These are phyloP conservation scores for Hibiscus trionum DNA, from an alignment of 345 rosid species.

Conservation along the genomic window DNA sequence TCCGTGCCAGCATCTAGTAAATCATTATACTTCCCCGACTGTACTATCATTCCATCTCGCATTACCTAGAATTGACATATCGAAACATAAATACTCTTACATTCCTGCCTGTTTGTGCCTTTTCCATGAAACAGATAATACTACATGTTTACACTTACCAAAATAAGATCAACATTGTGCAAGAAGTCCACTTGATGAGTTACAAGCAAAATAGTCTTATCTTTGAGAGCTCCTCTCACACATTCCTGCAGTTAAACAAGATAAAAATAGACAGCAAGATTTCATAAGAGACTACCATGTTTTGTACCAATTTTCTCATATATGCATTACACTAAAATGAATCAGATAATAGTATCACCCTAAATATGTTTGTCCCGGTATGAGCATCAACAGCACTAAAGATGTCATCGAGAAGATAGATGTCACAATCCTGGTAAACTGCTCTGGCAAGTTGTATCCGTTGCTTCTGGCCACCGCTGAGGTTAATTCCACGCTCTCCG, in stretches of 20 bases:
- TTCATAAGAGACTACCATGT: not conserved
- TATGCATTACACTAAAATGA: not conserved
- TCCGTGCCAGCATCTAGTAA: constrained; percentile 56
- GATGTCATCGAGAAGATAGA: constrained; percentile 86
- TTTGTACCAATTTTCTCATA: not conserved
- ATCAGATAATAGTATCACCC: constrained; percentile 33
- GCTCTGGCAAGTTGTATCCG: constrained; percentile 91
- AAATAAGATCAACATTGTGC: constrained; percentile 72
- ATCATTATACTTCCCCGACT: constrained; percentile 69
- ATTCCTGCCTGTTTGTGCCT: not conserved
- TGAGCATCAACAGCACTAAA: constrained; percentile 97
- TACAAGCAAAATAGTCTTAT: constrained; percentile 83
- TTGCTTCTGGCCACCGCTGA: constrained; percentile 97
- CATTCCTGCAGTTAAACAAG: constrained; percentile 51
- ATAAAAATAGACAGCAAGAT: constrained; percentile 8
- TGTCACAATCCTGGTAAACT: constrained; percentile 82
- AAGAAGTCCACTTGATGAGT: constrained; percentile 97
- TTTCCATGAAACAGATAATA: not conserved
- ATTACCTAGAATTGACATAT: constrained; percentile 53
- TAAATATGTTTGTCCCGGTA: constrained; percentile 83
- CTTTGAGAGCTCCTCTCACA: constrained; percentile 75
- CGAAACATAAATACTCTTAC: not conserved
- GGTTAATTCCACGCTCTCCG: constrained; percentile 82
- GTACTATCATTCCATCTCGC: constrained; percentile 83
- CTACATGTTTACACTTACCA: constrained; percentile 30